A percentile compares a stretch with the other conserved stretches of the same genome.
These are phyloP conservation scores for Fusarium subtropicale DNA, from an alignment of 2,329 filamentous ascomycete species.

Conservation along the genomic window DNA sequence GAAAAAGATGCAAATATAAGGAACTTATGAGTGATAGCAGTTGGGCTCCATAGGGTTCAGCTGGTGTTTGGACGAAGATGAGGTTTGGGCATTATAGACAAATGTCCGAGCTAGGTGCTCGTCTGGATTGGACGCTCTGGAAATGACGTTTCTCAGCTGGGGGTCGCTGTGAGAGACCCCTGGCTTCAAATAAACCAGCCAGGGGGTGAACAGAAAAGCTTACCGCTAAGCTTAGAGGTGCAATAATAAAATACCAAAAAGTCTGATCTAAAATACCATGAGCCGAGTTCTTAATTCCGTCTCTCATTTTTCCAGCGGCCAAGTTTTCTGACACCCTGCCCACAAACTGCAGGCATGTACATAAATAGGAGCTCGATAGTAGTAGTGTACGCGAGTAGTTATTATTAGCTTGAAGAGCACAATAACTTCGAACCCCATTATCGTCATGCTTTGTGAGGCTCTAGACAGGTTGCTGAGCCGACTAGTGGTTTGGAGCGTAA, in stretches of 20 bases:
- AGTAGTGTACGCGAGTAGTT: no score
- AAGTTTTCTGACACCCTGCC: neutral
- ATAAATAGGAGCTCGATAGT: neutral
- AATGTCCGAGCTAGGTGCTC: conserved; percentile 25
- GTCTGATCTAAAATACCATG: neutral
- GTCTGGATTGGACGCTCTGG: conserved; percentile 25
- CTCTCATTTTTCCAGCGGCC: neutral
- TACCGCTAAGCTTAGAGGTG: neutral
- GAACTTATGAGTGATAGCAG: neutral
- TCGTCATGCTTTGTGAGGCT: neutral
- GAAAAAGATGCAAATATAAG: neutral
- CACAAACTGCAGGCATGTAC: neutral
- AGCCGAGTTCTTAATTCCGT: neutral
- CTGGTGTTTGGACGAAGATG: conserved; percentile 32
- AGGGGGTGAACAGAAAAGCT: neutral
- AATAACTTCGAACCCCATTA: neutral
- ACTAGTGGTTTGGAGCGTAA: neutral
- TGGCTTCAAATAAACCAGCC: conserved; percentile 7
- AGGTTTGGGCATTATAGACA: conserved; percentile 36
- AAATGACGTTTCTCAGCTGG: conserved; percentile 43
- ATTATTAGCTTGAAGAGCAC: neutral
- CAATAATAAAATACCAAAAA: neutral
- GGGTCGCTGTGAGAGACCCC: conserved; percentile 22
- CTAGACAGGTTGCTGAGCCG: neutral
- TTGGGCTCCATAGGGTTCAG: conserved; percentile 26